Conservation (phyloP, 2,329 filamentous ascomycete species). For the Epichloe brachyelytri region DNA sequence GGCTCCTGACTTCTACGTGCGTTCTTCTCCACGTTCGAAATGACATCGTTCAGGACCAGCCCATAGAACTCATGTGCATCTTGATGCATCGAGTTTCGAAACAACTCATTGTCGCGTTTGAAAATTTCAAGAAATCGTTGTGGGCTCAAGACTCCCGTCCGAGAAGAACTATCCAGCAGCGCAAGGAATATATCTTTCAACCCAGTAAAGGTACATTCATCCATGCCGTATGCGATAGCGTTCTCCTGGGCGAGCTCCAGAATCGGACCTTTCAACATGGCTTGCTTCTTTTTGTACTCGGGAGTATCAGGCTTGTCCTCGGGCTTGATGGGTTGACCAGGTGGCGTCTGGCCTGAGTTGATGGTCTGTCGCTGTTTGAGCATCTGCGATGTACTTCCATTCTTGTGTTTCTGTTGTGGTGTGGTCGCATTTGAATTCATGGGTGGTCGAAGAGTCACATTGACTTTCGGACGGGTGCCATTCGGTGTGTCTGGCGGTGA, state of each 20-base stretch:
- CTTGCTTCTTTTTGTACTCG: slow-evolving; percentile 96
- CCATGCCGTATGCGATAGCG: slow-evolving; percentile 72
- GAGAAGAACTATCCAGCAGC: slow-evolving; percentile 65
- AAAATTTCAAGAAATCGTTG: slow-evolving; percentile 89
- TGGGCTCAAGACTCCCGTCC: slow-evolving; percentile 83
- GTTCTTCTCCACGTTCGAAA: slow-evolving; percentile 85
- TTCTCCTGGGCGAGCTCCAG: slow-evolving; percentile 77
- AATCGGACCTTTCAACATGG: slow-evolving; percentile 75
- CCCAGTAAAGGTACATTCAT: slow-evolving; percentile 86
- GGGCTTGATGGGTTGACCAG: slow-evolving; percentile 48
- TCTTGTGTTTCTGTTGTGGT: slow-evolving; percentile 34
- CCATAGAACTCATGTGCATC: slow-evolving; percentile 97
- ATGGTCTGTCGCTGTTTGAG: slow-evolving; percentile 43
- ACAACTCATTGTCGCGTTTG: slow-evolving; percentile 92
- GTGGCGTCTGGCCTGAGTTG: slow-evolving; percentile 39
- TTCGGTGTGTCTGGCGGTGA: slow-evolving; percentile 59
- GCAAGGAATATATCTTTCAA: slow-evolving; percentile 94
- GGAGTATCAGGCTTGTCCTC: slow-evolving; percentile 92
- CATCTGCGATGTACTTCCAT: slow-evolving; percentile 41
- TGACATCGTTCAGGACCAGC: slow-evolving; percentile 87
- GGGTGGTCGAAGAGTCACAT: slow-evolving; percentile 47
- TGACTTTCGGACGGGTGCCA: slow-evolving; percentile 39
- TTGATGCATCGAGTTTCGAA: slow-evolving; percentile 92
- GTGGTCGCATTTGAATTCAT: slow-evolving; percentile 33
- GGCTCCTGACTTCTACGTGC: slow-evolving; percentile 50